Percentiles rank a stretch among this genome's conserved stretches.
Conservation (phyloP, 495 filamentous ascomycete genomes). For the Lophiostoma macrostomum region DNA sequence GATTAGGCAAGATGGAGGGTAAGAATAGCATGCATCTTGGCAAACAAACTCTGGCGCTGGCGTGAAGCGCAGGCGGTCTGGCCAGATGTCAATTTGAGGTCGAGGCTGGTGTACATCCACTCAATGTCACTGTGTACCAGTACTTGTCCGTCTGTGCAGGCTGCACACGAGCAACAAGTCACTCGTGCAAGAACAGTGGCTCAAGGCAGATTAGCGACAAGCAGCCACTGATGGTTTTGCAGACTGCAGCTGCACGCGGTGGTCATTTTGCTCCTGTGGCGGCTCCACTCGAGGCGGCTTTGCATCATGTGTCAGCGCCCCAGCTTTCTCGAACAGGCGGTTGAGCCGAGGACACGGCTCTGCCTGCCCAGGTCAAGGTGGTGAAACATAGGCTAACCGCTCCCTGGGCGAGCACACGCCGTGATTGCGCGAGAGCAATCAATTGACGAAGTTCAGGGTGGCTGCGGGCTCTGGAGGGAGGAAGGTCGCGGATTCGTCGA, state of each 20-base stretch:
- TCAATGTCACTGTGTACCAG: too few species aligned
- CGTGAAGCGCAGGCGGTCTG: background rate
- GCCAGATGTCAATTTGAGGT: slow-evolving; percentile 3
- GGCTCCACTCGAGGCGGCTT: slow-evolving; percentile 1
- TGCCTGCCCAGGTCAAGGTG: too few species aligned
- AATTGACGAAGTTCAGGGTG: too few species aligned
- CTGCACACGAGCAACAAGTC: too few species aligned
- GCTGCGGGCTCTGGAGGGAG: too few species aligned
- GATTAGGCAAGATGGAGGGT: too few species aligned
- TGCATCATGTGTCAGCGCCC: slow-evolving; percentile 10
- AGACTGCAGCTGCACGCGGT: slow-evolving; percentile 2
- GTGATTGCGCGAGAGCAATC: too few species aligned
- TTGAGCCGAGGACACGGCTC: slow-evolving; percentile 1
- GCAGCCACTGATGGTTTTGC: slow-evolving; percentile 3
- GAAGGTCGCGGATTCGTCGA: too few species aligned
- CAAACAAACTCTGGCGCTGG: too few species aligned
- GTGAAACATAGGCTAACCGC: too few species aligned
- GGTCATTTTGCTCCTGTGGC: slow-evolving; percentile 4
- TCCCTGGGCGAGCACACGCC: too few species aligned
- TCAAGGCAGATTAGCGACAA: slow-evolving; percentile 6
- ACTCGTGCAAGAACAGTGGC: slow-evolving; percentile 2
- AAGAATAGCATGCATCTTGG: background rate
- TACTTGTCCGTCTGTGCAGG: too few species aligned
- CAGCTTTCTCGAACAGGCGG: background rate
- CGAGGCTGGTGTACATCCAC: background rate